phyloP scores from a whole-genome alignment of 441 rosid species.

The Arabidopsis hybrid region DNA sequence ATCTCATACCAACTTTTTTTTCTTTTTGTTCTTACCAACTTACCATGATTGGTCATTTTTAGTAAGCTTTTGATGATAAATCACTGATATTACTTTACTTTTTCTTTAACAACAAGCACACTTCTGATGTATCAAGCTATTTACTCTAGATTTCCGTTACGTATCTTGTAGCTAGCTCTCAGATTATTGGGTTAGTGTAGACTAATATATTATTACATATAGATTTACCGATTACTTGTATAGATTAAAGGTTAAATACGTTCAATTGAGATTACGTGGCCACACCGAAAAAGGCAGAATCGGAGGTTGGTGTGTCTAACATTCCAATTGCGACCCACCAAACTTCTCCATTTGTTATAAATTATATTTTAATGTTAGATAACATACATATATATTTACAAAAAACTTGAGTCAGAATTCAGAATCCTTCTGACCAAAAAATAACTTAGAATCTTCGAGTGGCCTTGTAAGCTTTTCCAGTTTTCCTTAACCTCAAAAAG shows the following conservation, averaged over 20 bases:
- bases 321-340: slow-evolving; percentile 50
- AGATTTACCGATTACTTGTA: not conserved
- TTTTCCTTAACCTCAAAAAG: slow-evolving; percentile 32
- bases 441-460: slow-evolving; percentile 40
- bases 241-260: slow-evolving; percentile 10
- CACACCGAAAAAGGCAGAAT: slow-evolving; percentile 40
- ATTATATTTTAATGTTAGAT: not conserved
- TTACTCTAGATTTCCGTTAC: not conserved
- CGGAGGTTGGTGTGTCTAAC: slow-evolving; percentile 44
- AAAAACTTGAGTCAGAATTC: slow-evolving; percentile 12
- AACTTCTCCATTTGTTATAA: slow-evolving; percentile 34
- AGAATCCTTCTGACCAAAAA: slow-evolving; percentile 1
- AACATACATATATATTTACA: slow-evolving; percentile 2
- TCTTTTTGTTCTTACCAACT: too few species aligned
- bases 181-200: not conserved
- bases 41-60: slow-evolving; percentile 23
- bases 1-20: not conserved
- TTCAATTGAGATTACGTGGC: slow-evolving; percentile 41
- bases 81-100: not conserved
- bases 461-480: slow-evolving; percentile 41
- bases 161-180: not conserved
- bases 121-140: not conserved
- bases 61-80: slow-evolving; percentile 10
- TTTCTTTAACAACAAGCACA: not conserved
- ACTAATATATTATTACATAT: not conserved